Conservation (phyloP, 1,284 basidiomycete genomes). For the Amylostereum areolatum region DNA sequence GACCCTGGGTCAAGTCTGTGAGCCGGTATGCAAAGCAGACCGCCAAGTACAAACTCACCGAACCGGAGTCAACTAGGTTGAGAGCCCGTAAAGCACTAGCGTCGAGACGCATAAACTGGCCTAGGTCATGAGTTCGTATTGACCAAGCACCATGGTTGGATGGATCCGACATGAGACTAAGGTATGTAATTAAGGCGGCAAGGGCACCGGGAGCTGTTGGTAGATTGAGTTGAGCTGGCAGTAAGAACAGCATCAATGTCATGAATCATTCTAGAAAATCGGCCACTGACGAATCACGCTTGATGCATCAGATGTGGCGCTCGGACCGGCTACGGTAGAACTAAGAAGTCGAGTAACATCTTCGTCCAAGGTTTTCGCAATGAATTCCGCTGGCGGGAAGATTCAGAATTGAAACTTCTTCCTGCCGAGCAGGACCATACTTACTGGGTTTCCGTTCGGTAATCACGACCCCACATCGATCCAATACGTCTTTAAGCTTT, state of each 20-base stretch:
- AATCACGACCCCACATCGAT: constrained; percentile 87
- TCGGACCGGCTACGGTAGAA: constrained; percentile 31
- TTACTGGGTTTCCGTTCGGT: constrained; percentile 83
- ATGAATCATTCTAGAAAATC: neutral
- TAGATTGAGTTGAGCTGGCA: constrained; percentile 72
- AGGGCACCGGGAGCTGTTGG: constrained; percentile 78
- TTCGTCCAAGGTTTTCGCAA: constrained; percentile 74
- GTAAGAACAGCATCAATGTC: neutral
- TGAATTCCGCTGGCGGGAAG: constrained; percentile 69
- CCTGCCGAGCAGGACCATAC: constrained; percentile 18
- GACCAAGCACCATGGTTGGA: constrained; percentile 81
- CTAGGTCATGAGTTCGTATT: constrained; percentile 84
- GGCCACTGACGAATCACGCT: constrained; percentile 39
- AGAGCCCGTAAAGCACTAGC: constrained; percentile 91
- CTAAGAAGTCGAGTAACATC: constrained; percentile 78
- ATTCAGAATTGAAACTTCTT: neutral
- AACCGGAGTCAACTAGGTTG: constrained; percentile 70
- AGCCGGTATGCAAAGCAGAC: neutral
- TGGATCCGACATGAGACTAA: constrained; percentile 78
- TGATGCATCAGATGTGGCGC: constrained; percentile 42
- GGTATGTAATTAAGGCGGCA: constrained; percentile 74
- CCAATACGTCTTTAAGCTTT: constrained; percentile 80
- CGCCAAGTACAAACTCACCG: constrained; percentile 24
- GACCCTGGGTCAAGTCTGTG: constrained; percentile 30
- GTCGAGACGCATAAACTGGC: constrained; percentile 94